phyloP scores from a whole-genome alignment of 108 stramenopile genomes.

The Schizochytrium sp. region DNA sequence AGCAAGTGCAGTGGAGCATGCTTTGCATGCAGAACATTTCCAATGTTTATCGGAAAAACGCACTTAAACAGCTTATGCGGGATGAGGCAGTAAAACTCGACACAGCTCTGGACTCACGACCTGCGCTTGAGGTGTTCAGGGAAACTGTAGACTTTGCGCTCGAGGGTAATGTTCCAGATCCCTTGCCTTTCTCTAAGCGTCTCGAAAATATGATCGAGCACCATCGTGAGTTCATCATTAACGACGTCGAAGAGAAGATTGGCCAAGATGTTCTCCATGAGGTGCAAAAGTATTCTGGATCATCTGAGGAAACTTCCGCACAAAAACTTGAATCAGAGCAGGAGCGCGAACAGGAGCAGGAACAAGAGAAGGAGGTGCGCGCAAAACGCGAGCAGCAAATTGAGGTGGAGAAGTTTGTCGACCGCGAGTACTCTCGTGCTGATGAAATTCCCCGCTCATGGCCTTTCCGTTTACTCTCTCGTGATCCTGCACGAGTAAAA shows the following conservation, averaged over 20 bases:
- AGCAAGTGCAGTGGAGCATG: slow-evolving; percentile 64
- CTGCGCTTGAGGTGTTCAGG: slow-evolving; percentile 61
- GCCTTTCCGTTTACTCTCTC: slow-evolving; percentile 57
- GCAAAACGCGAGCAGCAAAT: slow-evolving; percentile 64
- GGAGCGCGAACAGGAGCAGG: slow-evolving; percentile 69
- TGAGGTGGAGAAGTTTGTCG: slow-evolving; percentile 62
- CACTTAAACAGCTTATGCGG: slow-evolving; percentile 32
- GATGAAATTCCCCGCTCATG: slow-evolving; percentile 64
- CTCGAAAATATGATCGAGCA: slow-evolving; percentile 57
- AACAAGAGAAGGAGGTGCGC: slow-evolving; percentile 66
- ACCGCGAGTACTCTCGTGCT: slow-evolving; percentile 67
- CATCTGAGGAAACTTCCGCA: slow-evolving; percentile 47
- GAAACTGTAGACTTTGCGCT: slow-evolving; percentile 64
- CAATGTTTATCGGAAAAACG: slow-evolving; percentile 65
- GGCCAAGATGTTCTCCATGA: slow-evolving; percentile 20
- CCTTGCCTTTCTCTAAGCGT: slow-evolving; percentile 56
- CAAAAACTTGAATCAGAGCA: slow-evolving; percentile 65
- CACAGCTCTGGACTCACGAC: not conserved
- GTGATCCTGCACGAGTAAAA: not conserved
- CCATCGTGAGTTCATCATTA: slow-evolving; percentile 58
- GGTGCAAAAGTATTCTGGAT: slow-evolving; percentile 52
- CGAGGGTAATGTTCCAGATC: slow-evolving; percentile 61
- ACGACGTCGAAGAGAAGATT: slow-evolving; percentile 30
- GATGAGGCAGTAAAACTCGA: slow-evolving; percentile 10
- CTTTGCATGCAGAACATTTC: slow-evolving; percentile 65